Evolutionary conservation across 129 eudicot genomes (phyloP).

Genomic region (Chrysanthemum seticuspe): DNA sequence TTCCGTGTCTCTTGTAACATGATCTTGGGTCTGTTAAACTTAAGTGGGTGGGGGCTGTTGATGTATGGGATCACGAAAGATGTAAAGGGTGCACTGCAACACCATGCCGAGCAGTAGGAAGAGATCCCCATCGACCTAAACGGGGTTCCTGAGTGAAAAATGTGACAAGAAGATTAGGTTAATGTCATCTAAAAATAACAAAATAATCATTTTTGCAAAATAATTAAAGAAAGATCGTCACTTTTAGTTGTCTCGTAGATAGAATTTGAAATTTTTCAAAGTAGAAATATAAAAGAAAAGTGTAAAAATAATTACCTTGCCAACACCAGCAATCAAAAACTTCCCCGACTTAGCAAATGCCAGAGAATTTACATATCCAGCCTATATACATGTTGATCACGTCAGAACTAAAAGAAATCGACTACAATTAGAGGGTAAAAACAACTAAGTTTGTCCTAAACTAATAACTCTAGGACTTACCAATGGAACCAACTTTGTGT

Average conservation of each 20-base stretch:
- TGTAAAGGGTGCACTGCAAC: conserved; percentile 62
- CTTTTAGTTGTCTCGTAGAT: no score
- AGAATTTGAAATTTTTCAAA: no score
- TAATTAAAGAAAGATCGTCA: no score
- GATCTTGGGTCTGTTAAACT: conserved; percentile 2
- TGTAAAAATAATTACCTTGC: conserved; percentile 50
- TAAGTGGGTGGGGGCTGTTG: background rate
- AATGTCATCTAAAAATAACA: no score
- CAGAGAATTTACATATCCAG: conserved; percentile 83
- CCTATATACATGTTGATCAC: conserved; percentile 34
- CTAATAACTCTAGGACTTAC: conserved; percentile 39
- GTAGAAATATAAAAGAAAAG: no score
- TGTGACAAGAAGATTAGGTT: background rate
- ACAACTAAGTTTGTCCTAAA: background rate
- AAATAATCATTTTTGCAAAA: no score
- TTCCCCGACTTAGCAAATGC: conserved; percentile 86
- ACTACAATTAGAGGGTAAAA: background rate
- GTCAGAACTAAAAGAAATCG: background rate
- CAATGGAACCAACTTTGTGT: no score
- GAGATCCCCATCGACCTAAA: conserved; percentile 91
- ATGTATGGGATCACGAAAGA: conserved; percentile 37
- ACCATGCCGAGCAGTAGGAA: conserved; percentile 66
- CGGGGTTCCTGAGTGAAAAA: conserved; percentile 73
- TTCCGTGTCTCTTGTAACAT: background rate
- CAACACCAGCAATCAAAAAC: conserved; percentile 87